Evolutionary conservation across 768 basidiomycete genomes (phyloP).

Genomic region (Gautieria morchelliformis): DNA sequence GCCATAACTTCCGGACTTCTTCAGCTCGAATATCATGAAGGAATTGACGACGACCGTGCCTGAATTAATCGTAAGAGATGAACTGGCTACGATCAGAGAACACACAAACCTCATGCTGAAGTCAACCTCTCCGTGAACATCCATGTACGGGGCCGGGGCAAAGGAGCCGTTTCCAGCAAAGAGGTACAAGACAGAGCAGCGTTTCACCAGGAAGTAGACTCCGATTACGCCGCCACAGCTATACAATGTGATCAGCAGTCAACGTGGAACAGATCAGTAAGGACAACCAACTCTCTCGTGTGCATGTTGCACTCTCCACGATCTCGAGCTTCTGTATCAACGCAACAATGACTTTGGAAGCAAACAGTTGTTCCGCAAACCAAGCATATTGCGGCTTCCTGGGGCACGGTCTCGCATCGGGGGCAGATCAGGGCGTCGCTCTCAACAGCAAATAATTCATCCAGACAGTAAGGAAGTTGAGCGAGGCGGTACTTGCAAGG

Average conservation of each 20-base stretch:
- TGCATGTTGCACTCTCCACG: constrained; percentile 95
- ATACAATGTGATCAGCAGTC: background rate
- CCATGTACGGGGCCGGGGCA: constrained; percentile 81
- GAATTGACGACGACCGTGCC: constrained; percentile 83
- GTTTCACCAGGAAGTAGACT: constrained; percentile 84
- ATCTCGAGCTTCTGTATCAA: constrained; percentile 43
- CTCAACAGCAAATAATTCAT: constrained; percentile 70
- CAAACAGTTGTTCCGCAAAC: constrained; percentile 84
- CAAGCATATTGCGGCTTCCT: constrained; percentile 84
- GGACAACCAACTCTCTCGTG: constrained; percentile 70
- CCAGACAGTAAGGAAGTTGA: constrained; percentile 70
- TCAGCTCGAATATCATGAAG: constrained; percentile 82
- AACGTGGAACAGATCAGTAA: background rate
- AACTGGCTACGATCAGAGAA: background rate
- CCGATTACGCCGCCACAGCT: constrained; percentile 90
- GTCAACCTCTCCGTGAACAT: constrained; percentile 90
- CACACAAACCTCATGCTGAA: constrained; percentile 71
- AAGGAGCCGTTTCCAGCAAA: constrained; percentile 89
- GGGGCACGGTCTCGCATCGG: constrained; percentile 69
- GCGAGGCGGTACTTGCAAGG: constrained; percentile 77
- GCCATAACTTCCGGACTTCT: constrained; percentile 85
- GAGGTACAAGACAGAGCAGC: constrained; percentile 82
- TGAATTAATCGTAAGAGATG: constrained; percentile 19
- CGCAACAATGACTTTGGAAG: constrained; percentile 88
- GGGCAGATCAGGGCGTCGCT: constrained; percentile 66